A percentile compares a stretch with the other conserved stretches of the same genome.
phyloP scores from a whole-genome alignment of 106 monocot species.

The Platanthera guangdongensis region DNA sequence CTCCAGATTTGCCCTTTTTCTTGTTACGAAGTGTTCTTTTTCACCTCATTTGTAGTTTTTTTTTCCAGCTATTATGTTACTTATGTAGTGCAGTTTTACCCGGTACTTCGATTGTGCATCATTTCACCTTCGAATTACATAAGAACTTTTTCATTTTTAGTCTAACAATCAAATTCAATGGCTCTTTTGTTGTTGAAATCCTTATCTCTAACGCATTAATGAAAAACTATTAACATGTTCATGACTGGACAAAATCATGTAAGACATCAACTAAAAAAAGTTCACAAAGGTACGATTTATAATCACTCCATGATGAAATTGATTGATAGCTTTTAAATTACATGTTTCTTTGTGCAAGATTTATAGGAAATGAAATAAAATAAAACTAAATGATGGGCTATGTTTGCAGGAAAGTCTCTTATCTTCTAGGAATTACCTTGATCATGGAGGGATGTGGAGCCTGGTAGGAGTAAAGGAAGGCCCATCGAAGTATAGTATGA shows the following conservation, averaged over 20 bases:
- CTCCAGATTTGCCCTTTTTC: no score
- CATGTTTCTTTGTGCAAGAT: neutral
- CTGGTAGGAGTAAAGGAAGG: slow-evolving; percentile 42
- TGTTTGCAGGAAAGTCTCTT: slow-evolving; percentile 61
- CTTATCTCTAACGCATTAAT: slow-evolving; percentile 37
- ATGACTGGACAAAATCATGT: slow-evolving; percentile 83
- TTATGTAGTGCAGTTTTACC: no score
- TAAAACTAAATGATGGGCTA: neutral
- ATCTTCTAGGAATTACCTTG: slow-evolving; percentile 80
- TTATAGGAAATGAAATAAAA: neutral
- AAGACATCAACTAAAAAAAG: slow-evolving; percentile 50
- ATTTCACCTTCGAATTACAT: neutral
- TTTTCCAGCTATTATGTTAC: no score
- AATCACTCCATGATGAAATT: neutral
- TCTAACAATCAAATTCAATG: neutral
- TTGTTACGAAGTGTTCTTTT: no score
- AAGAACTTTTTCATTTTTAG: neutral
- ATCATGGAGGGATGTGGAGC: slow-evolving; percentile 86
- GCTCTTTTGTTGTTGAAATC: neutral
- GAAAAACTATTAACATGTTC: slow-evolving; percentile 98
- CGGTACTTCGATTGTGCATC: neutral
- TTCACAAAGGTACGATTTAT: slow-evolving; percentile 55
- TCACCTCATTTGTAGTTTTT: no score
- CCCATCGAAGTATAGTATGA: slow-evolving; percentile 73
- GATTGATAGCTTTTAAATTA: neutral